Conservation (phyloP, 2,329 filamentous ascomycete genomes). For the Scolecobasidium constrictum region DNA sequence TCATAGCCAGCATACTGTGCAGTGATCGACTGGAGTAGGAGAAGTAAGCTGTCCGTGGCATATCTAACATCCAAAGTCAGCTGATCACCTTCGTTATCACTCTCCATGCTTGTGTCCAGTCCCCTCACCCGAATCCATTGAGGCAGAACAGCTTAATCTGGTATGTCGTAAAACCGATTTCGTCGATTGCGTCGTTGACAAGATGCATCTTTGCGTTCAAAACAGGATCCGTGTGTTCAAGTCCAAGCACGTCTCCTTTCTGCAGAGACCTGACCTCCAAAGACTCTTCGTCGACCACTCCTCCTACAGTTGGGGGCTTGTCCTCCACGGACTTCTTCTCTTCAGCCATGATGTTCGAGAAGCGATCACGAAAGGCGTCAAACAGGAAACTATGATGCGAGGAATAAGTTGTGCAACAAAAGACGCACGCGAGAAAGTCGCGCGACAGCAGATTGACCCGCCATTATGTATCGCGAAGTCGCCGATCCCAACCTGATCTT, state of each 20-base stretch:
- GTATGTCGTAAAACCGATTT: slow-evolving; percentile 42
- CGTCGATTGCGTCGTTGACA: slow-evolving; percentile 53
- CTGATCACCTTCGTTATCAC: neutral
- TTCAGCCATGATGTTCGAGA: neutral
- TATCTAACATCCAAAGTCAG: slow-evolving; percentile 28
- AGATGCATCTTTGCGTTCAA: slow-evolving; percentile 58
- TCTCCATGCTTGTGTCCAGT: neutral
- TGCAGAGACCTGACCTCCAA: slow-evolving; percentile 1
- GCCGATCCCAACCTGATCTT: too few species aligned
- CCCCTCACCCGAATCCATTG: slow-evolving; percentile 47
- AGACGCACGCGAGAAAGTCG: too few species aligned
- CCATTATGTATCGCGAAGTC: too few species aligned
- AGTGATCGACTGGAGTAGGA: slow-evolving; percentile 54
- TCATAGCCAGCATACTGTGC: slow-evolving; percentile 47
- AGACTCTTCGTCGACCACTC: slow-evolving; percentile 3
- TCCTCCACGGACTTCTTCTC: neutral
- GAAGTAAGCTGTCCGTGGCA: slow-evolving; percentile 45
- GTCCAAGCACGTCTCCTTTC: slow-evolving; percentile 43
- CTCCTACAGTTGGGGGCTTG: neutral
- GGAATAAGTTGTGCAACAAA: too few species aligned
- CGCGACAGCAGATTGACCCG: too few species aligned
- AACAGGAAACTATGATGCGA: too few species aligned
- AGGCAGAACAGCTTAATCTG: slow-evolving; percentile 50
- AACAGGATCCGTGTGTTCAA: slow-evolving; percentile 49
- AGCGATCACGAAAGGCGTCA: too few species aligned